Conservation (phyloP, 2,329 filamentous ascomycete genomes). For the Pezicula carpinea region DNA sequence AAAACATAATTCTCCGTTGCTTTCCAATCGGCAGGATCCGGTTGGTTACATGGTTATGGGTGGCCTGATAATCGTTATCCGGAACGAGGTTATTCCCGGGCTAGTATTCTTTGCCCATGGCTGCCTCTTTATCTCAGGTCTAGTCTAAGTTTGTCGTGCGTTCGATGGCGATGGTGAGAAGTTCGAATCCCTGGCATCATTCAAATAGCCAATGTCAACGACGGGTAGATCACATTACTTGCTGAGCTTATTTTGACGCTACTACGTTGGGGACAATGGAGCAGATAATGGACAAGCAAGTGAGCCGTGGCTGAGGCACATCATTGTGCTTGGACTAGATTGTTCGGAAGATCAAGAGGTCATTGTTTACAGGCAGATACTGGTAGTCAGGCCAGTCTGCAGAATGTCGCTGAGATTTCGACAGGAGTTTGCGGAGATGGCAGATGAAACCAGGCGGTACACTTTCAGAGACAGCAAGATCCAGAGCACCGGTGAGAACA, state of each 20-base stretch:
- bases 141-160: background rate
- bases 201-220: background rate
- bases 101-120: background rate
- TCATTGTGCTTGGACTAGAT: background rate
- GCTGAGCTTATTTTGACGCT: background rate
- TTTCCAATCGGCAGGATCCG: background rate
- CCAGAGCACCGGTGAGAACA: background rate
- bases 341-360: background rate
- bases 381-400: background rate
- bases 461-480: background rate
- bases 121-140: background rate
- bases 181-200: background rate
- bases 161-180: background rate
- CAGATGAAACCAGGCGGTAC: background rate
- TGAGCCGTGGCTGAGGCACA: background rate
- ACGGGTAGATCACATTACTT: background rate
- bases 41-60: background rate
- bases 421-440: background rate
- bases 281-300: background rate
- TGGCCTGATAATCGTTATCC: background rate
- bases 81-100: background rate
- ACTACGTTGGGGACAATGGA: background rate
- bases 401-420: background rate
- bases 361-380: background rate
- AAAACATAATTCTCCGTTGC: background rate